phyloP scores from a whole-genome alignment of 345 rosid genomes.

The Citrus reticulata region DNA sequence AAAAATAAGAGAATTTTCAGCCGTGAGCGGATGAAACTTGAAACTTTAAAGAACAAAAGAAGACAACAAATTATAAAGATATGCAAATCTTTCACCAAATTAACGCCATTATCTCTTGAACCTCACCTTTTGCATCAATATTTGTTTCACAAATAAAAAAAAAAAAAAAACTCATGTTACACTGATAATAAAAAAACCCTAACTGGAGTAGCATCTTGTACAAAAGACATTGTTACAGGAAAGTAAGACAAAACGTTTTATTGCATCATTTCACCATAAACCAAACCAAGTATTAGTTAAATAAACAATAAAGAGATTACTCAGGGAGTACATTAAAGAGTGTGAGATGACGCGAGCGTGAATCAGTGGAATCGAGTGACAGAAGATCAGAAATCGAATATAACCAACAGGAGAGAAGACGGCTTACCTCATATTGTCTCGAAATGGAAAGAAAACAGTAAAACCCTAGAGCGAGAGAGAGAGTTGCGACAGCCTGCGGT shows the following conservation, averaged over 20 bases:
- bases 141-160: not conserved
- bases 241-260: not conserved
- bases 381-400: not conserved
- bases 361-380: conserved; percentile 1
- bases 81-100: not conserved
- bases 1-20: not conserved
- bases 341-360: not conserved
- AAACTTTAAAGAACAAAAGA: not conserved
- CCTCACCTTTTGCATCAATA: not conserved
- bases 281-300: not conserved
- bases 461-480: conserved; percentile 27
- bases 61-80: not conserved
- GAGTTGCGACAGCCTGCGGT: not conserved
- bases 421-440: conserved; percentile 36
- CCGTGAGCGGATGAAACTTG: no score
- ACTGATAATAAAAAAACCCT: not conserved
- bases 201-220: not conserved
- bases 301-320: not conserved
- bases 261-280: not conserved
- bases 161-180: no score
- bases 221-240: not conserved
- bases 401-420: not conserved
- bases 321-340: not conserved
- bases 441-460: conserved; percentile 13
- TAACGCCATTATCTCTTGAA: not conserved